A percentile compares a stretch with the other conserved stretches of the same genome.
Conservation (phyloP, 441 rosid species). For the Brassica hybrid region DNA sequence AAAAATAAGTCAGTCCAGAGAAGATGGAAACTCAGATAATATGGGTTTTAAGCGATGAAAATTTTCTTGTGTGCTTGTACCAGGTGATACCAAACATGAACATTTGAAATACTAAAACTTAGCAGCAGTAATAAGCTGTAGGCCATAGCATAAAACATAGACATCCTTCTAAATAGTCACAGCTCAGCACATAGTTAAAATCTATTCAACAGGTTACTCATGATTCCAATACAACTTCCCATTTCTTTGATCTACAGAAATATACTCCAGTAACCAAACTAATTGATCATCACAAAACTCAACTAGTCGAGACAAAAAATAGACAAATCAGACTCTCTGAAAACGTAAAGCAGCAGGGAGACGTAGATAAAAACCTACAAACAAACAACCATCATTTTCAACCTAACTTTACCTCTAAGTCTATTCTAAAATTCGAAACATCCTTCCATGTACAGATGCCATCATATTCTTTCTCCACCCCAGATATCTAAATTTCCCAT, state of each 20-base stretch:
- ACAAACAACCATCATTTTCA: conserved; percentile 9
- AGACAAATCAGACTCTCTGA: background rate
- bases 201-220: background rate
- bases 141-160: conserved; percentile 12
- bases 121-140: conserved; percentile 1
- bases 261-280: background rate
- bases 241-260: background rate
- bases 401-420: background rate
- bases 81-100: conserved; percentile 12
- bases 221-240: background rate
- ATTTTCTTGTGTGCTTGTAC: background rate
- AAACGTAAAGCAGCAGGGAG: conserved; percentile 8
- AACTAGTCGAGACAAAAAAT: conserved; percentile 5
- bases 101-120: conserved; percentile 23
- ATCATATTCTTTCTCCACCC: conserved; percentile 20
- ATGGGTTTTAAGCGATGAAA: background rate
- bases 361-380: background rate
- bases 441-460: background rate
- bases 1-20: conserved; percentile 4
- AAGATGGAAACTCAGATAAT: conserved; percentile 5
- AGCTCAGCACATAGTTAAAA: conserved; percentile 13
- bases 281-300: background rate
- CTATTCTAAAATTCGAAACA: background rate
- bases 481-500: background rate
- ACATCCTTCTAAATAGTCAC: background rate